A percentile compares a stretch with the other conserved stretches of the same genome.
Evolutionary conservation across 768 basidiomycete genomes (phyloP).

Genomic region (Stropharia rugosoannulata): DNA sequence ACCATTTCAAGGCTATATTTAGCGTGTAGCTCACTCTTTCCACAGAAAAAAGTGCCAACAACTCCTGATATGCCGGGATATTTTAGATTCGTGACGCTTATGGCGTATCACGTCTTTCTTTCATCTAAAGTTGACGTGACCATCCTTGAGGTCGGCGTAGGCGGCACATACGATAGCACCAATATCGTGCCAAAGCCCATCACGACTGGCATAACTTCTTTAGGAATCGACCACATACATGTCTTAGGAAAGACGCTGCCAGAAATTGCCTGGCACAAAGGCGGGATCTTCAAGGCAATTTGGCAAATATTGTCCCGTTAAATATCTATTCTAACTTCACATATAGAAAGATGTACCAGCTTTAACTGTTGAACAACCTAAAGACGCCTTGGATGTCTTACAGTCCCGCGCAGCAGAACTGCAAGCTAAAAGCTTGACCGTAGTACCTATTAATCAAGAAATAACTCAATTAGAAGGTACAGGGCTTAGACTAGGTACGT

Average conservation of each 20-base stretch:
- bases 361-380: conserved; percentile 75
- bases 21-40: conserved; percentile 3
- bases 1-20: not conserved
- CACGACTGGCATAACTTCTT: conserved; percentile 85
- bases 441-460: conserved; percentile 53
- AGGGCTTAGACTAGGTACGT: conserved; percentile 60
- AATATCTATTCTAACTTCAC: conserved; percentile 1
- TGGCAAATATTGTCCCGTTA: not conserved
- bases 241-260: conserved; percentile 85
- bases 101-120: conserved; percentile 90
- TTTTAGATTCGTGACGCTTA: conserved; percentile 89
- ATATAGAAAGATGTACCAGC: conserved; percentile 78
- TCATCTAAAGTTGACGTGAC: conserved; percentile 84
- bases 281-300: conserved; percentile 89
- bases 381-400: conserved; percentile 68
- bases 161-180: conserved; percentile 92
- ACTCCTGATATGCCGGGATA: conserved; percentile 84
- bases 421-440: conserved; percentile 65
- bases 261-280: conserved; percentile 95
- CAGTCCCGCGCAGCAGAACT: conserved; percentile 61
- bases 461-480: conserved; percentile 49
- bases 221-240: conserved; percentile 90
- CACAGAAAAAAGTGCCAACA: conserved; percentile 44
- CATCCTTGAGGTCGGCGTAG: conserved; percentile 94
- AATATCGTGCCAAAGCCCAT: conserved; percentile 91